A percentile compares a stretch with the other conserved stretches of the same genome.
Evolutionary conservation across 176 grass and related monocot species (phyloP).

Genomic region (Carex littledalei): DNA sequence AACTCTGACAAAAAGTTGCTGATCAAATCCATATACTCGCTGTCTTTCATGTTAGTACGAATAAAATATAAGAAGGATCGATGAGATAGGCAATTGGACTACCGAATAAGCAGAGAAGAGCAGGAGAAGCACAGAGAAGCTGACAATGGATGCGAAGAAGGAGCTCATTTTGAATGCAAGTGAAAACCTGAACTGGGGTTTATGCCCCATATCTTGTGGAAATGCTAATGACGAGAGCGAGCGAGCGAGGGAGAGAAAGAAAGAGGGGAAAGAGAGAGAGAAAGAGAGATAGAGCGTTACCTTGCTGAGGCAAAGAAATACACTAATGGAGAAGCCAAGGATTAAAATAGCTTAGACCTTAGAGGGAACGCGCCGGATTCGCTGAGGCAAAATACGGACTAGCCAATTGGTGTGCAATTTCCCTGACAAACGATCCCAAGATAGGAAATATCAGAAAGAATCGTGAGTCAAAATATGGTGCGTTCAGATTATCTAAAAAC

Average conservation of each 20-base stretch:
- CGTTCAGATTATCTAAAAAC: not conserved
- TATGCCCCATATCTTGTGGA: not conserved
- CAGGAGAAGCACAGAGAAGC: constrained; percentile 12
- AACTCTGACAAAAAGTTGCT: not conserved
- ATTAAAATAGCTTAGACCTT: not conserved
- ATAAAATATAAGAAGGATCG: not conserved
- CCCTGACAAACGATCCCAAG: not conserved
- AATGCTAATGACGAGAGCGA: not conserved
- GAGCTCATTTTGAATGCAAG: not conserved
- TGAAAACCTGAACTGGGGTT: constrained; percentile 5
- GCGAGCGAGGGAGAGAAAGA: not conserved
- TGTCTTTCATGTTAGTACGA: not conserved
- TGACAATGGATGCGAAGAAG: constrained; percentile 8
- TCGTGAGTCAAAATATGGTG: not conserved
- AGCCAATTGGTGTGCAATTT: not conserved
- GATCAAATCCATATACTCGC: not conserved
- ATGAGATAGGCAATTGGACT: not conserved
- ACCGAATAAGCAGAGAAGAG: constrained; percentile 28
- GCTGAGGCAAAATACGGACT: not conserved
- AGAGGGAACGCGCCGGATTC: not conserved
- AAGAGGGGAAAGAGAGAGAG: not conserved
- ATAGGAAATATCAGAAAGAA: not conserved
- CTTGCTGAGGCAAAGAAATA: not conserved
- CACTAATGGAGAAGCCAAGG: not conserved
- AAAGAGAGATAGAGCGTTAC: not conserved